Conservation (phyloP, 73 alveolate species). For the Paramecium sexaurelia region DNA sequence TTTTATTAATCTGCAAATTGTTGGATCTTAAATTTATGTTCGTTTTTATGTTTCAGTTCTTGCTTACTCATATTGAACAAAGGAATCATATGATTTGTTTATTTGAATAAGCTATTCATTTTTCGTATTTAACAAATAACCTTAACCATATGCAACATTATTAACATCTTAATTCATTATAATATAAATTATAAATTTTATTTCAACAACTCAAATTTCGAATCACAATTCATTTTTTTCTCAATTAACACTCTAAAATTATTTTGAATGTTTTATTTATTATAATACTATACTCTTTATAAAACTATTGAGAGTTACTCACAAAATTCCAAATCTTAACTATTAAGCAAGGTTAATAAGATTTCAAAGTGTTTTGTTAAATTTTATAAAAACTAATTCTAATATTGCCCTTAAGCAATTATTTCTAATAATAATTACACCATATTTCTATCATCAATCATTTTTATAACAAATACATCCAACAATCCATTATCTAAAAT, state of each 20-base stretch:
- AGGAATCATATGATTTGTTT: not conserved
- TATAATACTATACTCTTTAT: not conserved
- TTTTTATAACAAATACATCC: not conserved
- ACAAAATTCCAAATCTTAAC: conserved; percentile 17
- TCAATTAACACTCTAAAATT: not conserved
- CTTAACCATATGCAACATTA: not conserved
- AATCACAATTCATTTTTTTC: not conserved
- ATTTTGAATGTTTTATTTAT: not conserved
- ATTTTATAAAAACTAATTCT: not conserved
- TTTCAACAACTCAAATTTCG: conserved; percentile 28
- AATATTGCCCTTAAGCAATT: not conserved
- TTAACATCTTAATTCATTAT: conserved; percentile 13
- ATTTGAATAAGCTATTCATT: not conserved
- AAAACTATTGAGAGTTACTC: conserved; percentile 12
- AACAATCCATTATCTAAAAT: not conserved
- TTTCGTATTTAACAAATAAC: not conserved
- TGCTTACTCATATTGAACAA: not conserved
- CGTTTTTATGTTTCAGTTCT: conserved; percentile 8
- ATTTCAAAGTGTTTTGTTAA: not conserved
- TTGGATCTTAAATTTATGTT: not conserved
- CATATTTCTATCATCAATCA: not conserved
- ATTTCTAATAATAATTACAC: not conserved
- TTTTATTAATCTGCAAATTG: not conserved
- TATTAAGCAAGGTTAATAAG: not conserved
- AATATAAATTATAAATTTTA: conserved; percentile 12